Conservation (phyloP, 2,329 filamentous ascomycete genomes). For the Hypoxylon sp. region DNA sequence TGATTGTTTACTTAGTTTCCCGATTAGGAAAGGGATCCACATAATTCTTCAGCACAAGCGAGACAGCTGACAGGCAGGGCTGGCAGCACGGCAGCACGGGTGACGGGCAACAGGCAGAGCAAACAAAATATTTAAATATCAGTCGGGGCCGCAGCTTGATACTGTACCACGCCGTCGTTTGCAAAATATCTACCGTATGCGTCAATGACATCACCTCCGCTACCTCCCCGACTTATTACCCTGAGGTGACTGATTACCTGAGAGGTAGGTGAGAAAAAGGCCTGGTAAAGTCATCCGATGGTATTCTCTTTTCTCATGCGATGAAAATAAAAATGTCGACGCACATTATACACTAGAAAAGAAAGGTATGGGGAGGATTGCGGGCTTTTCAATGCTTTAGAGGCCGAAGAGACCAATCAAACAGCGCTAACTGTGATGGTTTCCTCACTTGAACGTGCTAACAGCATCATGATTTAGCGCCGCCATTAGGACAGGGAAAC, state of each 20-base stretch:
- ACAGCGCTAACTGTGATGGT: not conserved
- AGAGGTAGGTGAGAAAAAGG: no score
- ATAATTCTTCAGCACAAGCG: conserved; percentile 9
- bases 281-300: not conserved
- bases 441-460: conserved; percentile 29
- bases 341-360: not conserved
- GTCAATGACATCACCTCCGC: no score
- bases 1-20: conserved; percentile 44
- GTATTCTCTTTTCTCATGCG: not conserved
- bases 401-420: conserved; percentile 30
- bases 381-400: conserved; percentile 19
- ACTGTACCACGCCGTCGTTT: no score
- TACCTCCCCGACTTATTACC: no score
- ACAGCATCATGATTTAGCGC: conserved; percentile 36
- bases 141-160: no score
- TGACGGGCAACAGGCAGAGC: no score
- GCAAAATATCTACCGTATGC: no score
- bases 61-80: no score
- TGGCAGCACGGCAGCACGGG: no score
- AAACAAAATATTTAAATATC: no score
- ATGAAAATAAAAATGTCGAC: not conserved
- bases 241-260: no score
- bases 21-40: conserved; percentile 26
- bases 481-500: conserved; percentile 21
- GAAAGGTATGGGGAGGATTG: conserved; percentile 2